Percentiles rank a stretch among this genome's conserved stretches.
phyloP scores from a whole-genome alignment of 345 rosid genomes.

The Ceriops tagal region DNA sequence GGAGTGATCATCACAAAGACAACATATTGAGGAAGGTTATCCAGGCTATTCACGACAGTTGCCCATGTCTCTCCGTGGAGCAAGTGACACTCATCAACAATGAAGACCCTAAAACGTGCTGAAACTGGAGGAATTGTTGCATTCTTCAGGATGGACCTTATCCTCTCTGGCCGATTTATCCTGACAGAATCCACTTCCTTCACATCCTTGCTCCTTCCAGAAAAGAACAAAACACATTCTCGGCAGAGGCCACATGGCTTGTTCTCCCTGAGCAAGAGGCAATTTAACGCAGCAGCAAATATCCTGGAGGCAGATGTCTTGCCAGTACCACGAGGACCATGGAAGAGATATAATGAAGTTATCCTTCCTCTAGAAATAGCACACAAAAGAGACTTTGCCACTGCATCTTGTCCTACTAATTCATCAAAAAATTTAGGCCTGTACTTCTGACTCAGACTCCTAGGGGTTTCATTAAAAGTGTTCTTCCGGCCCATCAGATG shows the following conservation, averaged over 20 bases:
- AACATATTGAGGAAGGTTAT: constrained; percentile 56
- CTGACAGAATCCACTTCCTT: constrained; percentile 70
- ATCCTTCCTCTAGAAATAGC: constrained; percentile 72
- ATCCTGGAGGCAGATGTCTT: constrained; percentile 87
- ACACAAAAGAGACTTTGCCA: constrained; percentile 67
- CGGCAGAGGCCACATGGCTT: constrained; percentile 88
- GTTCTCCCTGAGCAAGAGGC: constrained; percentile 62
- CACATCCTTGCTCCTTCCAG: constrained; percentile 65
- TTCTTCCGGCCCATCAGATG: constrained; percentile 35
- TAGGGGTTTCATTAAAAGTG: constrained; percentile 37
- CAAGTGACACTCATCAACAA: constrained; percentile 86
- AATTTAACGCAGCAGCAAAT: constrained; percentile 89
- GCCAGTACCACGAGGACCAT: constrained; percentile 94
- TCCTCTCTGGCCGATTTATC: constrained; percentile 53
- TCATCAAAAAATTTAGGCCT: constrained; percentile 75
- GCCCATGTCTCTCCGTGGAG: constrained; percentile 76
- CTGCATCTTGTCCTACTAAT: constrained; percentile 81
- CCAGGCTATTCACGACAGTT: constrained; percentile 58
- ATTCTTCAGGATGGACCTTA: constrained; percentile 61
- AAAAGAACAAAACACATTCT: constrained; percentile 63
- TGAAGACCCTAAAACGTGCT: constrained; percentile 70
- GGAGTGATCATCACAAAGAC: constrained; percentile 81
- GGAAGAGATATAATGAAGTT: constrained; percentile 72
- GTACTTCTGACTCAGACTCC: constrained; percentile 73
- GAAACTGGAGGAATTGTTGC: constrained; percentile 64